phyloP scores from a whole-genome alignment of 176 grass and related monocot genomes.

The Musa beccarii region DNA sequence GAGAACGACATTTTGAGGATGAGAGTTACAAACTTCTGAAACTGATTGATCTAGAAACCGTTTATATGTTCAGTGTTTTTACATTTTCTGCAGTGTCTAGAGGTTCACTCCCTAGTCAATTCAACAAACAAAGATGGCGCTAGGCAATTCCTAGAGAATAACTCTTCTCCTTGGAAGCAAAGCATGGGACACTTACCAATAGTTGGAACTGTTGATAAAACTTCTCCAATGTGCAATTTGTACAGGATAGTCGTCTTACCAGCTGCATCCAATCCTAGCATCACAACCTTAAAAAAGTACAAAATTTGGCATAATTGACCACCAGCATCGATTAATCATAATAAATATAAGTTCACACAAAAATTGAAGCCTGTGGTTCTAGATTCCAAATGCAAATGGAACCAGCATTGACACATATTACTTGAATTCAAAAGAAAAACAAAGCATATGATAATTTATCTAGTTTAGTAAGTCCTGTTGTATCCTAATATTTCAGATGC shows the following conservation, averaged over 20 bases:
- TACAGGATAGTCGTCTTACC: slow-evolving; percentile 11
- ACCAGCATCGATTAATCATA: not conserved
- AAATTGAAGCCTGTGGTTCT: not conserved
- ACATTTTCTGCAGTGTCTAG: not conserved
- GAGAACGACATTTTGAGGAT: not conserved
- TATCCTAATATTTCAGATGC: not conserved
- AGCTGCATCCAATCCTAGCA: slow-evolving; percentile 8
- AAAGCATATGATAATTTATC: not conserved
- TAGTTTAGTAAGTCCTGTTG: not conserved
- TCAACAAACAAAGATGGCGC: not conserved
- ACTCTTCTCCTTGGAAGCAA: not conserved
- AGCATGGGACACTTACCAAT: not conserved
- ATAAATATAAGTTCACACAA: not conserved
- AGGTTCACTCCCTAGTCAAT: not conserved
- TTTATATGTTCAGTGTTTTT: not conserved
- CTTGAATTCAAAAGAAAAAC: not conserved
- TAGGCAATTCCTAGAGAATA: not conserved
- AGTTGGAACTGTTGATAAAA: not conserved
- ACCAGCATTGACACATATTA: not conserved
- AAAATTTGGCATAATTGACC: not conserved
- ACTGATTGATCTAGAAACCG: not conserved
- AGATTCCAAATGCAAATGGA: not conserved
- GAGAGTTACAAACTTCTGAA: not conserved
- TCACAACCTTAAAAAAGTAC: not conserved
- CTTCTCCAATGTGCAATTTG: slow-evolving; percentile 8